Conservation (phyloP, 768 basidiomycete species). For the Mycena galopus region DNA sequence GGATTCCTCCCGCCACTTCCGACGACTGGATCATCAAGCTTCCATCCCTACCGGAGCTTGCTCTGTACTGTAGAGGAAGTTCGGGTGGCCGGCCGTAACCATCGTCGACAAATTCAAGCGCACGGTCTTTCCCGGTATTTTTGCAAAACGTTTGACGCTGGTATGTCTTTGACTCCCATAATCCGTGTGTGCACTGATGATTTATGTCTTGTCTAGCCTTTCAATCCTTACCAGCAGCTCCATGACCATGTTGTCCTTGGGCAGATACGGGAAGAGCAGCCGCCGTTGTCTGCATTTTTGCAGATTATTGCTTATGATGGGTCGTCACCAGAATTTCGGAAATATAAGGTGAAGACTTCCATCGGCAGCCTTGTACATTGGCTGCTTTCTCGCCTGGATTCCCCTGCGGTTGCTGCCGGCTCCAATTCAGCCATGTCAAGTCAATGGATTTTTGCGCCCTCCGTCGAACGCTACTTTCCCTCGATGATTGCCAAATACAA, state of each 20-base stretch:
- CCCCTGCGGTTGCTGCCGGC: background rate
- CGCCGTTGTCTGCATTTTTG: background rate
- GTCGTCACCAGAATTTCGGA: no score
- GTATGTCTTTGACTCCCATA: background rate
- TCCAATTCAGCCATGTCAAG: background rate
- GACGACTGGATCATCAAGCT: background rate
- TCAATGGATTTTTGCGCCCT: background rate
- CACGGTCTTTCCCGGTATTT: constrained; percentile 1
- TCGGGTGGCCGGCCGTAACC: constrained; percentile 21
- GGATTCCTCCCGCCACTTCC: background rate
- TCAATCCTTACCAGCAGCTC: background rate
- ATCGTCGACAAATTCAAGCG: constrained; percentile 2
- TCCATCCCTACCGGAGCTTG: constrained; percentile 18
- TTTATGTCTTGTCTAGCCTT: background rate
- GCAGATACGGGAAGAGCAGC: background rate
- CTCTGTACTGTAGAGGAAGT: constrained; percentile 18
- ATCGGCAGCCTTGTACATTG: background rate
- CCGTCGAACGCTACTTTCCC: background rate
- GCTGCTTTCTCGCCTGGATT: background rate
- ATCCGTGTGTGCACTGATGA: background rate
- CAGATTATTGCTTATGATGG: background rate
- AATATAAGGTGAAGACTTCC: background rate
- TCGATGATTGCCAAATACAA: no score
- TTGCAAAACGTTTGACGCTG: background rate
- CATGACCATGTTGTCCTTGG: background rate